Base-by-base conservation (phyloP, 306 rosid species). In the Lupinus albus region DNA sequence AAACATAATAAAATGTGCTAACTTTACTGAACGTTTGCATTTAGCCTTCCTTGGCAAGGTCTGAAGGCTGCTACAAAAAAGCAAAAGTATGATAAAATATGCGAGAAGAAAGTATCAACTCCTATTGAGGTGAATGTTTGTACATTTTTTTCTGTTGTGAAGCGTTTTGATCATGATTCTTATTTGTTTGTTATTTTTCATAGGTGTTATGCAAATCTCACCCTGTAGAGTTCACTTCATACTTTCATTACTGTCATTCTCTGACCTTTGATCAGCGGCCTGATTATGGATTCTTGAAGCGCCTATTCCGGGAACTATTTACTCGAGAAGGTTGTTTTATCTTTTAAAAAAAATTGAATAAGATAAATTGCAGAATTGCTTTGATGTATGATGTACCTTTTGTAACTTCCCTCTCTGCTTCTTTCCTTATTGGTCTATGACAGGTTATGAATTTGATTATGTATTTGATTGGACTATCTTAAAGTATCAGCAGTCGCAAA, bases 11-110 rank as follows among this genome's bases (percentile, higher is more conserved):
- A 25, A 69, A 64, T 74, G 15, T 25, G 21, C 32, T 69, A 38
- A 50, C 67, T 73, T 55, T 61, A 58, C 50, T 61, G 5, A 21
- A 35, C 78, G 47, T 80, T 59, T 71, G 71, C 67, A 44, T 75
- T 56, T 52, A 93, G 99, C 81, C 99, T 93, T 82, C 99, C 99
- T 33, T 93, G 99, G 99, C 99, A 93, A 85, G 95, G 95, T 79
- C 86, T 93, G 68, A 93, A 93, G 85, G 99, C 99, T 62, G 97
- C 91, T 52, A 90, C 97, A 11, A 93, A 93, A 83, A 93, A 93
- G 84, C 94, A 93, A 77, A 93, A 93, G 62, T 93, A 93, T 84
- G 99, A 93, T 64, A 88, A 93, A 81, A 93, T 93, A 80, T 90
- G 97, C 60, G 94, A 93, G 79, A 93, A 93, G 87, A 93, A 93